A percentile compares a stretch with the other conserved stretches of the same genome.
phyloP scores from a whole-genome alignment of 2,329 filamentous ascomycete genomes.

The Cadophora sp. region DNA sequence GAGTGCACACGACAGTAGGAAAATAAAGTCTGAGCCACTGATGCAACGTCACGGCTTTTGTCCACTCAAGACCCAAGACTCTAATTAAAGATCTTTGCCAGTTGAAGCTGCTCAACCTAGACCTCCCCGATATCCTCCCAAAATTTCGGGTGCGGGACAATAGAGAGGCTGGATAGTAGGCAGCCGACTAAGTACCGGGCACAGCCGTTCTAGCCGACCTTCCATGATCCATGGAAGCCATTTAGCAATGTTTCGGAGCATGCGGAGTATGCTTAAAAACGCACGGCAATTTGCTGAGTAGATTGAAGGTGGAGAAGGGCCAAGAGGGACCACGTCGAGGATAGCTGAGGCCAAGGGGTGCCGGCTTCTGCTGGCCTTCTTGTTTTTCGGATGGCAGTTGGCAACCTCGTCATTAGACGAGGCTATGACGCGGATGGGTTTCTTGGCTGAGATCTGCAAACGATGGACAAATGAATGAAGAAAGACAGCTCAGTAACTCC shows the following conservation, averaged over 20 bases:
- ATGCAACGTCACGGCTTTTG: slow-evolving; percentile 2
- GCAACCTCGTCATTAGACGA: neutral
- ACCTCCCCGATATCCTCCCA: neutral
- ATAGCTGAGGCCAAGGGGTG: slow-evolving; percentile 5
- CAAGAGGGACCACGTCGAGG: neutral
- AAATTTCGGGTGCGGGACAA: neutral
- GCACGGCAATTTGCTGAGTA: slow-evolving; percentile 8
- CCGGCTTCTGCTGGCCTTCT: neutral
- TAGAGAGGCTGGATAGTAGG: neutral
- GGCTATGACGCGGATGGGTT: slow-evolving; percentile 15
- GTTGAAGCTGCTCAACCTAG: neutral
- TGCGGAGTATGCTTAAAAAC: slow-evolving; percentile 5
- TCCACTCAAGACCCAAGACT: neutral
- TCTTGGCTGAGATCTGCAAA: slow-evolving; percentile 11
- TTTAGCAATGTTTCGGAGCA: neutral
- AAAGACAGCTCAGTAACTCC: neutral
- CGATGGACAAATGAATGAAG: neutral
- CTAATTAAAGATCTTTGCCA: slow-evolving; percentile 13
- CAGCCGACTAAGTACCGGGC: neutral
- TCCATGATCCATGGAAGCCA: neutral
- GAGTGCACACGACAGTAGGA: neutral
- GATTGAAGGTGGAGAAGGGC: neutral
- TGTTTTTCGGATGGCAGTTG: neutral
- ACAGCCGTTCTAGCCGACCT: slow-evolving; percentile 11
- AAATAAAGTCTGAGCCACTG: slow-evolving; percentile 14